Evolutionary conservation across 805 yeast genomes (phyloP).

Genomic region (Wickerhamomyces bisporus): DNA sequence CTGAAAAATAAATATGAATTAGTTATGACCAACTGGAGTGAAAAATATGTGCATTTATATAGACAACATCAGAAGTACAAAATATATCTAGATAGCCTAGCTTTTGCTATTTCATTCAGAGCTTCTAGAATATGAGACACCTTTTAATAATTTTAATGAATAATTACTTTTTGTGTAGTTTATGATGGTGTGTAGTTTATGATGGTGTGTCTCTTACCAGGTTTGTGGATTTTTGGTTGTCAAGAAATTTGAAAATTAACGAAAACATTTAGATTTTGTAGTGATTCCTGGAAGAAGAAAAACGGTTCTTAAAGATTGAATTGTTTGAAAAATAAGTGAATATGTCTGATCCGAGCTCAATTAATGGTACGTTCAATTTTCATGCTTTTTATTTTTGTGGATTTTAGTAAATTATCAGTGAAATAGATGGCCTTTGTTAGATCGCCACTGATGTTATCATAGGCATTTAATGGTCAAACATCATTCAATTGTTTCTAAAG

Average conservation of each 20-base stretch:
- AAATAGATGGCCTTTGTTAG: no score
- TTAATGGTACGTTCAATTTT: conserved; percentile 50
- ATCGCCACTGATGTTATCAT: not conserved
- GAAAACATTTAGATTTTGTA: not conserved
- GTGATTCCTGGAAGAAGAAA: not conserved
- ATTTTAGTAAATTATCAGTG: no score
- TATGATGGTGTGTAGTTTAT: conserved; percentile 1
- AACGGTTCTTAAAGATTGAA: not conserved
- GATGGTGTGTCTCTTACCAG: conserved; percentile 3
- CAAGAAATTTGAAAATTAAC: not conserved
- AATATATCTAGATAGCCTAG: conserved; percentile 29
- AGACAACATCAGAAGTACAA: conserved; percentile 31
- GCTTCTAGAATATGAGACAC: conserved; percentile 14
- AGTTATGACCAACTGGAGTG: conserved; percentile 38
- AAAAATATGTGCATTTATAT: conserved; percentile 32
- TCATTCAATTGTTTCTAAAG: no score
- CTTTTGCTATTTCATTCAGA: conserved; percentile 23
- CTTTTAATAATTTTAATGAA: not conserved
- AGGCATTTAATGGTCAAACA: no score
- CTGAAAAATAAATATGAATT: conserved; percentile 19
- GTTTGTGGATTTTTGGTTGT: not conserved
- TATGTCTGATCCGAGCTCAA: conserved; percentile 77
- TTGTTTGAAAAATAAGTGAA: no score
- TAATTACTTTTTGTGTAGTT: no score
- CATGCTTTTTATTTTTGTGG: no score